Conservation (phyloP, 768 basidiomycete species). For the Leccinum arenicola region DNA sequence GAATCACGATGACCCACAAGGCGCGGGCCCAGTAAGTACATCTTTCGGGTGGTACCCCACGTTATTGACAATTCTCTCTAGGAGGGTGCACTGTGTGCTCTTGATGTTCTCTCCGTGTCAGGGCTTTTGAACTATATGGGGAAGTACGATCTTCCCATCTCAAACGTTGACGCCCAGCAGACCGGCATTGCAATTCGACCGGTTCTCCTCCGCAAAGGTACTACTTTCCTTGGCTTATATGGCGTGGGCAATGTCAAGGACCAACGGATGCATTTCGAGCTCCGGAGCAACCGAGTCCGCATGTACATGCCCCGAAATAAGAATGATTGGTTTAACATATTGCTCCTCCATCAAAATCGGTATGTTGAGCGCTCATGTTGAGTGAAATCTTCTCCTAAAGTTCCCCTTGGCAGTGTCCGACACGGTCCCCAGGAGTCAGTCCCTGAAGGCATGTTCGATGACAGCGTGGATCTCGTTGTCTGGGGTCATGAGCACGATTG, state of each 20-base stretch:
- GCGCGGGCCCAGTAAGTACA: constrained; percentile 76
- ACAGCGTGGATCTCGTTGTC: constrained; percentile 87
- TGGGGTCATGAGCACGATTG: constrained; percentile 99
- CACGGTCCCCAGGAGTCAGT: constrained; percentile 94
- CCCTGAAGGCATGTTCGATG: constrained; percentile 96
- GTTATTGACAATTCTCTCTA: constrained; percentile 28
- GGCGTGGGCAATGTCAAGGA: constrained; percentile 98
- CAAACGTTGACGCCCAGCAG: constrained; percentile 59
- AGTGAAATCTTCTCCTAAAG: constrained; percentile 9
- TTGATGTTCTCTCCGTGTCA: constrained; percentile 91
- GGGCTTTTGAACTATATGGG: constrained; percentile 98
- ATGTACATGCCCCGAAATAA: constrained; percentile 96
- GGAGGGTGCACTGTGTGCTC: constrained; percentile 94
- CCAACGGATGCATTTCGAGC: constrained; percentile 93
- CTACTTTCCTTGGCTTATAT: constrained; percentile 85
- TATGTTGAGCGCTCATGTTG: constrained; percentile 26
- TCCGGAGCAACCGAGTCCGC: constrained; percentile 87
- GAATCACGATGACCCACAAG: constrained; percentile 99
- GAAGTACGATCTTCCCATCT: constrained; percentile 82
- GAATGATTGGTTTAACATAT: constrained; percentile 91
- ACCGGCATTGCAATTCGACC: constrained; percentile 86
- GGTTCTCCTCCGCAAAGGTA: constrained; percentile 87
- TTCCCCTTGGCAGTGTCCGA: constrained; percentile 60
- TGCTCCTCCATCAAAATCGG: constrained; percentile 97
- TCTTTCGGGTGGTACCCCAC: not conserved